Conservation (phyloP, 202 grass and related monocot genomes). For the Panicum virgatum region DNA sequence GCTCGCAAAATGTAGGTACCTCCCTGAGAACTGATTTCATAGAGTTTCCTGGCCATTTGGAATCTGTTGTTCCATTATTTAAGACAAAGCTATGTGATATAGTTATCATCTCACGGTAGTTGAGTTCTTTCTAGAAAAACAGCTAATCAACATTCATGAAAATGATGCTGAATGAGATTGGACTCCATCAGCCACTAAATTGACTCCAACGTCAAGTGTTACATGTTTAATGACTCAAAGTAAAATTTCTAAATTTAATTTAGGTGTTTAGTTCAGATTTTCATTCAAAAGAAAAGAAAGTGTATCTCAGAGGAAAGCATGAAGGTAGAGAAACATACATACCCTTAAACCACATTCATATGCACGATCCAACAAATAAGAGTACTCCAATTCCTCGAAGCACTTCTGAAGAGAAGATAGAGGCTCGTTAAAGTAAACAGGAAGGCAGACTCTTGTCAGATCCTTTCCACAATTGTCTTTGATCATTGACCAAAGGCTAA, state of each 20-base stretch:
- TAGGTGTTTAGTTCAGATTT: not conserved
- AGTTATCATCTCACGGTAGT: not conserved
- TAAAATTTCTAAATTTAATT: not conserved
- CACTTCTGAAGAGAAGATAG: constrained; percentile 81
- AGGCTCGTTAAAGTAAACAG: constrained; percentile 86
- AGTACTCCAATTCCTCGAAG: constrained; percentile 85
- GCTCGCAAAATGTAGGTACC: not conserved
- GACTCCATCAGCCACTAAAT: not conserved
- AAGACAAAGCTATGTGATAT: not conserved
- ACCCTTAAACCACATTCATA: constrained; percentile 80
- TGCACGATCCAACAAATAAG: constrained; percentile 71
- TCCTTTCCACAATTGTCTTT: constrained; percentile 92
- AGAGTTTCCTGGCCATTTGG: not conserved
- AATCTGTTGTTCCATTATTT: not conserved
- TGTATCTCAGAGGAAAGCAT: constrained; percentile 6
- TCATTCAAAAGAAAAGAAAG: not conserved
- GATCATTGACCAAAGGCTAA: constrained; percentile 93
- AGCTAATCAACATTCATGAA: not conserved
- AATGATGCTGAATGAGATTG: not conserved
- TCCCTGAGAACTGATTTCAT: not conserved
- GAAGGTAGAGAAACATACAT: constrained; percentile 33
- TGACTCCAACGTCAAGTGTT: constrained; percentile 9
- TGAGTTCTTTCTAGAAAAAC: too few relatives aligned
- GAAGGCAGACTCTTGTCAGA: constrained; percentile 81
- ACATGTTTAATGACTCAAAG: not conserved